These are phyloP conservation scores for Suillus ampliporus DNA, from an alignment of 768 basidiomycete species.

Conservation along the genomic window DNA sequence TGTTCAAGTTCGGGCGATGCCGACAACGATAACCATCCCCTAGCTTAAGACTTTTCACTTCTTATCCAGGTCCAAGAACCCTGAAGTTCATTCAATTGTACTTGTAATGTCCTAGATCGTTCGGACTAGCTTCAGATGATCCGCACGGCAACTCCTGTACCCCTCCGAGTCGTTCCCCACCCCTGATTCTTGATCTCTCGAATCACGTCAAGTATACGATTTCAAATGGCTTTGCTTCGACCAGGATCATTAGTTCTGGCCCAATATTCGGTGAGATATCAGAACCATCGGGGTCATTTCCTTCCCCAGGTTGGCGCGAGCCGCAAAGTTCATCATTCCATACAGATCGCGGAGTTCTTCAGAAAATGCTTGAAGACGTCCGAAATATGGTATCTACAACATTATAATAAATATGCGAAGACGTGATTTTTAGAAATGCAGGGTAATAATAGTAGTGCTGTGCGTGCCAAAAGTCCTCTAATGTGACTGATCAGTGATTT, in stretches of 20 bases:
- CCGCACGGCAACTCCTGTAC: neutral
- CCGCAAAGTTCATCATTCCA: no score
- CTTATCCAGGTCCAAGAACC: neutral
- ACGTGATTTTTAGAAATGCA: conserved; percentile 9
- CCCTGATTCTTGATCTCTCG: neutral
- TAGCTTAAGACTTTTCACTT: neutral
- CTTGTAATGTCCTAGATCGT: neutral
- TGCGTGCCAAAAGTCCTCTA: conserved; percentile 7
- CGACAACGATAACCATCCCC: no score
- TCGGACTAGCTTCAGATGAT: neutral
- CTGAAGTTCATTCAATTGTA: neutral
- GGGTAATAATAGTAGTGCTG: conserved; percentile 5
- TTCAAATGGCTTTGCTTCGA: neutral
- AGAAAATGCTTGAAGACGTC: neutral
- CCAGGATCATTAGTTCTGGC: neutral
- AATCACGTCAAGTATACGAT: neutral
- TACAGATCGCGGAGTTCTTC: neutral
- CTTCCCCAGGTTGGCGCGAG: neutral
- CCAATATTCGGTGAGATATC: neutral
- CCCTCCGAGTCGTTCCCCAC: no score
- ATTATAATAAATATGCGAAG: neutral
- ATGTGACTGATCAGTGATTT: neutral
- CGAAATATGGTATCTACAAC: conserved; percentile 4
- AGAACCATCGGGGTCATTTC: neutral
- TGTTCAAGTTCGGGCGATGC: conserved; percentile 2